These are phyloP conservation scores for Gossypium armourianum DNA, from an alignment of 441 rosid species.

Conservation along the genomic window DNA sequence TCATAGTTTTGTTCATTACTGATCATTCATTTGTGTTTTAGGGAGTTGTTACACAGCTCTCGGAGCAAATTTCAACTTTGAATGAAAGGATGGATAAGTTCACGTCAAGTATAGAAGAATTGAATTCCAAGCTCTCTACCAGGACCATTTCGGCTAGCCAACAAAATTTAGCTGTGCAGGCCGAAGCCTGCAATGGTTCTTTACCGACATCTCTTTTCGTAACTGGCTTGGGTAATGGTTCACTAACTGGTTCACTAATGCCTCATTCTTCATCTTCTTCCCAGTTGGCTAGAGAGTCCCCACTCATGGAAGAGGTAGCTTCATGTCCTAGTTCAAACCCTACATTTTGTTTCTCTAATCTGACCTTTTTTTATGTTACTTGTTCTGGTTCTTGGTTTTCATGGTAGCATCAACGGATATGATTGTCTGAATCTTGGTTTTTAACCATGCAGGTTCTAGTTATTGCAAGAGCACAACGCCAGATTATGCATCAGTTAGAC, in stretches of 20 bases:
- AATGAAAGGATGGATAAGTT: conserved; percentile 93
- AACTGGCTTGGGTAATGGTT: conserved; percentile 45
- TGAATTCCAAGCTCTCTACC: conserved; percentile 56
- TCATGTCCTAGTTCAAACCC: not conserved
- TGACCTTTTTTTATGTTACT: not conserved
- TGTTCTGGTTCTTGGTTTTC: not conserved
- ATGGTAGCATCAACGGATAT: not conserved
- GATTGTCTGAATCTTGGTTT: not conserved
- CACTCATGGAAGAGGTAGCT: conserved; percentile 79
- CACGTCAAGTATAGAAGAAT: conserved; percentile 64
- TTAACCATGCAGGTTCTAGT: conserved; percentile 37
- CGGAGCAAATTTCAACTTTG: conserved; percentile 83
- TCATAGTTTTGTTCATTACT: not conserved
- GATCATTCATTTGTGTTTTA: conserved; percentile 22
- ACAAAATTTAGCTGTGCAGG: conserved; percentile 57
- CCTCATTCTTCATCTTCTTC: conserved; percentile 70
- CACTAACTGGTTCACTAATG: conserved; percentile 40
- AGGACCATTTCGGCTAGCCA: conserved; percentile 59
- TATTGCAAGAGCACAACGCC: conserved; percentile 64
- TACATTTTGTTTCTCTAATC: not conserved
- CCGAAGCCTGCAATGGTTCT: conserved; percentile 69
- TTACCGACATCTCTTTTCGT: conserved; percentile 49
- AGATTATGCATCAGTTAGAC: conserved; percentile 75
- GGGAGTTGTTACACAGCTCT: conserved; percentile 77
- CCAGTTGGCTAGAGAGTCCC: conserved; percentile 69